These are phyloP conservation scores for Pichia exigua DNA, from an alignment of 805 yeast genomes.

Conservation along the genomic window DNA sequence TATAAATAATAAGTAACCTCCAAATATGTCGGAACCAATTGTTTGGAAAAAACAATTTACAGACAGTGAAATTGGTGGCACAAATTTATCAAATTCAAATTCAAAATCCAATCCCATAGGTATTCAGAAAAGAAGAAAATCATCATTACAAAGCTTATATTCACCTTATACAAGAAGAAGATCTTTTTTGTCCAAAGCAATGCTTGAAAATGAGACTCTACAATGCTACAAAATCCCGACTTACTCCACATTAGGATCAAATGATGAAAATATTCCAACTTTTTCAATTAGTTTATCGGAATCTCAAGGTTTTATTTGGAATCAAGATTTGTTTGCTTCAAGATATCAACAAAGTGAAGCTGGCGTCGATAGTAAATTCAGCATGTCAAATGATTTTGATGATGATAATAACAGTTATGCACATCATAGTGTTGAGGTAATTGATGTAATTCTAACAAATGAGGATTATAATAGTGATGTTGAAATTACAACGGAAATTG, in stretches of 20 bases:
- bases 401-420: slow-evolving; percentile 5
- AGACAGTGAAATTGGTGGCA: not conserved
- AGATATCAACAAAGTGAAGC: slow-evolving; percentile 54
- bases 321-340: slow-evolving; percentile 68
- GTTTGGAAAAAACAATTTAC: not conserved
- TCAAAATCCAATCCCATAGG: slow-evolving; percentile 2
- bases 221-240: slow-evolving; percentile 41
- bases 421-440: slow-evolving; percentile 6
- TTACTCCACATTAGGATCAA: slow-evolving; percentile 14
- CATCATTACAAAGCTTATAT: slow-evolving; percentile 31
- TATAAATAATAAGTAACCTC: not conserved
- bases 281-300: slow-evolving; percentile 44
- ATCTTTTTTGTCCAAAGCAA: slow-evolving; percentile 47
- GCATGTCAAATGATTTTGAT: slow-evolving; percentile 14
- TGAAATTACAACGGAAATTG: slow-evolving; percentile 2
- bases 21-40: not conserved
- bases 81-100: not conserved
- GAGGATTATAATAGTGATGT: slow-evolving; percentile 7
- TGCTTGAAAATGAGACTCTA: slow-evolving; percentile 49
- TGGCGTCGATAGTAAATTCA: slow-evolving; percentile 17
- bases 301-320: slow-evolving; percentile 70
- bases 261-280: slow-evolving; percentile 22
- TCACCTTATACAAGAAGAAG: slow-evolving; percentile 50
- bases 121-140: slow-evolving; percentile 17
- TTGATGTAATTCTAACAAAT: not conserved